These are phyloP conservation scores for Plenodomus tracheiphilus DNA, from an alignment of 2,329 filamentous ascomycete species.

Conservation along the genomic window DNA sequence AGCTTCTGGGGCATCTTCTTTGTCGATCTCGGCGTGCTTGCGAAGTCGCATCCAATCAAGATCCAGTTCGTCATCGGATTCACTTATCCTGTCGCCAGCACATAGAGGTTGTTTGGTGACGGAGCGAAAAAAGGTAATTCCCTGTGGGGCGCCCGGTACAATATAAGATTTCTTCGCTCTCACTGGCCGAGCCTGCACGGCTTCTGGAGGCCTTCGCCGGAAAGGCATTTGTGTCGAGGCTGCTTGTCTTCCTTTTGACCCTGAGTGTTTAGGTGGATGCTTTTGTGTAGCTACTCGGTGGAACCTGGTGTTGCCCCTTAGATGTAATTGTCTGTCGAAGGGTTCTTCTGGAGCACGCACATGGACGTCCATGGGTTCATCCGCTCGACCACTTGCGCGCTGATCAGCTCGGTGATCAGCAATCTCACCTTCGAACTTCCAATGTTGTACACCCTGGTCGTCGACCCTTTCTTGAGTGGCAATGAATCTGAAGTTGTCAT, in stretches of 20 bases:
- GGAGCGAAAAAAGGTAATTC: constrained; percentile 46
- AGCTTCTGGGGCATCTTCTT: constrained; percentile 10
- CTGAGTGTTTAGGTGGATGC: constrained; percentile 4
- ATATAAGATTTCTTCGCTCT: constrained; percentile 27
- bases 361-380: constrained; percentile 30
- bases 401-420: constrained; percentile 20
- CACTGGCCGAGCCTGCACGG: constrained; percentile 17
- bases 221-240: not conserved
- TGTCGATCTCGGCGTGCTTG: constrained; percentile 26
- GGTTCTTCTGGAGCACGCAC: constrained; percentile 39
- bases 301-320: constrained; percentile 39
- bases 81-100: constrained; percentile 45
- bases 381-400: constrained; percentile 27
- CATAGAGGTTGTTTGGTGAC: constrained; percentile 44
- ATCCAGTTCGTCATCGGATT: constrained; percentile 51
- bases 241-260: not conserved
- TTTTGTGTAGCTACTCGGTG: constrained; percentile 12
- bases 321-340: constrained; percentile 42
- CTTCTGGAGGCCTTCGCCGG: constrained; percentile 15
- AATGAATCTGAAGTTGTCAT: constrained; percentile 40
- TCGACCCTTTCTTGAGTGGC: constrained; percentile 12
- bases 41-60: constrained; percentile 42
- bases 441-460: constrained; percentile 15
- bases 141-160: constrained; percentile 41
- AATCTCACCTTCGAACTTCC: constrained; percentile 21